Percentiles rank a stretch among this genome's conserved stretches.
phyloP scores from a whole-genome alignment of 2,329 filamentous ascomycete genomes.

The Rutstroemia sydowiana region DNA sequence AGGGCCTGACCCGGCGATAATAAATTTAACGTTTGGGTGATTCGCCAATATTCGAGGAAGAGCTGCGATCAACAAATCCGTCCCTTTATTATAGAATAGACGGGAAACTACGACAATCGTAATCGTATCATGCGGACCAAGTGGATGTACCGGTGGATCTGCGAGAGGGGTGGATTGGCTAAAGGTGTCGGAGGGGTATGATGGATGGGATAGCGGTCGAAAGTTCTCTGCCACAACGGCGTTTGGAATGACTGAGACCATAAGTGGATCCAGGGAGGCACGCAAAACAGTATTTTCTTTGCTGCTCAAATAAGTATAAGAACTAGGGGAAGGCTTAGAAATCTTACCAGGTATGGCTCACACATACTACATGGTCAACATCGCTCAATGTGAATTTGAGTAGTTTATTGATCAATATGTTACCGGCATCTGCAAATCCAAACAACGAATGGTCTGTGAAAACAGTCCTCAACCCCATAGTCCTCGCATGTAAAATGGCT shows the following conservation, averaged over 20 bases:
- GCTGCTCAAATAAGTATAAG: conserved; percentile 40
- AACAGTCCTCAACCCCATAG: conserved; percentile 92
- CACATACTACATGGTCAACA: conserved; percentile 96
- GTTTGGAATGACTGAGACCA: conserved; percentile 97
- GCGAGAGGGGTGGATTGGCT: conserved; percentile 34
- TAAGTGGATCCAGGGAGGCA: conserved; percentile 87
- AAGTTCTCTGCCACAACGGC: conserved; percentile 97
- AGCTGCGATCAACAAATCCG: conserved; percentile 89
- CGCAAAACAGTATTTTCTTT: conserved; percentile 97
- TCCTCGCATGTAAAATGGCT: conserved; percentile 86
- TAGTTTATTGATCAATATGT: conserved; percentile 93
- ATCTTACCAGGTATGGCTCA: conserved; percentile 88
- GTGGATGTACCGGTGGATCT: conserved; percentile 56
- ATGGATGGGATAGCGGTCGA: conserved; percentile 54
- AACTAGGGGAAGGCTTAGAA: neutral
- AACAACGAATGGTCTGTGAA: conserved; percentile 98
- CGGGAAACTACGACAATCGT: conserved; percentile 97
- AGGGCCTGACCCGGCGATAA: conserved; percentile 91
- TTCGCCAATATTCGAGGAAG: conserved; percentile 86
- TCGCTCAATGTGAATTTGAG: conserved; percentile 94
- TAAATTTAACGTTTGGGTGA: conserved; percentile 90
- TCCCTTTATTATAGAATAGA: conserved; percentile 98
- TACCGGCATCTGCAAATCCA: conserved; percentile 92
- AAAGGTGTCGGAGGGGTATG: conserved; percentile 34
- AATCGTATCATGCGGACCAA: conserved; percentile 79